Evolutionary conservation across 1,284 basidiomycete species (phyloP).

Genomic region (Boletellus deceptivus): DNA sequence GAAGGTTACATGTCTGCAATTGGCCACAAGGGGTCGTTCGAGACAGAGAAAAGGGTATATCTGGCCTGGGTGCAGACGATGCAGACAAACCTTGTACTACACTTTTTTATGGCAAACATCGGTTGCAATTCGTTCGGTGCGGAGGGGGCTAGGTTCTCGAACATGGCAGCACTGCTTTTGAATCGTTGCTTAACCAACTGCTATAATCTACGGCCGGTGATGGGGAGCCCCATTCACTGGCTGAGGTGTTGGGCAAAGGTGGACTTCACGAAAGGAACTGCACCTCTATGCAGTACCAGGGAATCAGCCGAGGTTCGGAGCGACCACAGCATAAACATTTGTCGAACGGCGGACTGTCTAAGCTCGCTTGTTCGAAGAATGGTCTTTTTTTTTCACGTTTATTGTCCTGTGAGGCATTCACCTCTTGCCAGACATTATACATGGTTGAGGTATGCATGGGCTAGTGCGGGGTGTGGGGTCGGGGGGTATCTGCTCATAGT

Average conservation of each 20-base stretch:
- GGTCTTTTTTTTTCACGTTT: too few relatives aligned
- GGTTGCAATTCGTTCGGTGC: slow-evolving; percentile 6
- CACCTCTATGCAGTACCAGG: background rate
- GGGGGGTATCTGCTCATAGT: too few relatives aligned
- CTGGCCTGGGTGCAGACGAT: slow-evolving; percentile 7
- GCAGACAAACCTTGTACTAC: slow-evolving; percentile 4
- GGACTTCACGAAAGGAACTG: too few relatives aligned
- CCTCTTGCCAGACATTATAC: too few relatives aligned
- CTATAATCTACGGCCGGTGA: background rate
- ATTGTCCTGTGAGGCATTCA: too few relatives aligned
- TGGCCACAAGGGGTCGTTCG: slow-evolving; percentile 8
- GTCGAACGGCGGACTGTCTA: too few relatives aligned
- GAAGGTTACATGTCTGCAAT: slow-evolving; percentile 10
- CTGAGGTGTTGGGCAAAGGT: background rate
- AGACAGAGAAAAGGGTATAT: slow-evolving; percentile 12
- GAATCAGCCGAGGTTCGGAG: background rate
- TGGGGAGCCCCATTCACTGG: background rate
- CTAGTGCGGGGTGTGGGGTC: too few relatives aligned
- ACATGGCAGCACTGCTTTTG: background rate
- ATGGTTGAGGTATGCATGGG: too few relatives aligned
- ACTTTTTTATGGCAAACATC: slow-evolving; percentile 1
- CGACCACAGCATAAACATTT: background rate
- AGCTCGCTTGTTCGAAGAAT: too few relatives aligned
- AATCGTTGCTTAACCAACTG: background rate
- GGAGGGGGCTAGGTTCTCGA: background rate